phyloP scores from a whole-genome alignment of 2,329 filamentous ascomycete genomes.

The Colletotrichum horii region DNA sequence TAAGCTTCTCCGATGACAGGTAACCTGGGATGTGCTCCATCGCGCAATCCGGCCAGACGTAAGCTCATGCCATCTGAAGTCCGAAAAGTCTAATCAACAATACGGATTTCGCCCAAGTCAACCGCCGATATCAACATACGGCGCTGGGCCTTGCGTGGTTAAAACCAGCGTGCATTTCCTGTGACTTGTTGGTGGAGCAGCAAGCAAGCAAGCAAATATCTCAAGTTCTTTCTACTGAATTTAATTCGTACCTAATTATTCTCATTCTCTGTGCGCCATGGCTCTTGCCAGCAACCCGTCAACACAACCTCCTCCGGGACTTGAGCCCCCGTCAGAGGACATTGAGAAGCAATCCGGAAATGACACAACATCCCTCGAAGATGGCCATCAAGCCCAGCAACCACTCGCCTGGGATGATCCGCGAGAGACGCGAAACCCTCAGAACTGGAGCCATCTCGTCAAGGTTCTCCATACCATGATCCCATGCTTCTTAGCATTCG shows the following conservation, averaged over 20 bases:
- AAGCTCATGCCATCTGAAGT: neutral
- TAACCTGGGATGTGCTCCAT: neutral
- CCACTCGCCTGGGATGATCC: constrained; percentile 9
- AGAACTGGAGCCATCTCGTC: constrained; percentile 12
- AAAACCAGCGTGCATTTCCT: neutral
- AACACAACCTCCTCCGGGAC: neutral
- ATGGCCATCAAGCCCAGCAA: neutral
- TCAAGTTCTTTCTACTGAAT: neutral
- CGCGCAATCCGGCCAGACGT: neutral
- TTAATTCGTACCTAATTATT: neutral
- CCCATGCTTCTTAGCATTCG: constrained; percentile 20
- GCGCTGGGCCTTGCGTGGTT: neutral
- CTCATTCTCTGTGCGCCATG: neutral
- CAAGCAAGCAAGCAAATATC: neutral
- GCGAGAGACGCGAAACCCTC: constrained; percentile 18
- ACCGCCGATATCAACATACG: neutral
- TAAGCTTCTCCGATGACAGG: neutral
- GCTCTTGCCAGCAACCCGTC: neutral
- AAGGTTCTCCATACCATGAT: constrained; percentile 17
- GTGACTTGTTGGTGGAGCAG: neutral
- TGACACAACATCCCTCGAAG: neutral
- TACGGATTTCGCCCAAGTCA: neutral
- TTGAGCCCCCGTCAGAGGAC: neutral
- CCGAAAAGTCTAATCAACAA: neutral
- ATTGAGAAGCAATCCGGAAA: neutral